These are phyloP conservation scores for Ophiocordyceps camponoti-leonardi DNA, from an alignment of 2,329 filamentous ascomycete species.

Conservation along the genomic window DNA sequence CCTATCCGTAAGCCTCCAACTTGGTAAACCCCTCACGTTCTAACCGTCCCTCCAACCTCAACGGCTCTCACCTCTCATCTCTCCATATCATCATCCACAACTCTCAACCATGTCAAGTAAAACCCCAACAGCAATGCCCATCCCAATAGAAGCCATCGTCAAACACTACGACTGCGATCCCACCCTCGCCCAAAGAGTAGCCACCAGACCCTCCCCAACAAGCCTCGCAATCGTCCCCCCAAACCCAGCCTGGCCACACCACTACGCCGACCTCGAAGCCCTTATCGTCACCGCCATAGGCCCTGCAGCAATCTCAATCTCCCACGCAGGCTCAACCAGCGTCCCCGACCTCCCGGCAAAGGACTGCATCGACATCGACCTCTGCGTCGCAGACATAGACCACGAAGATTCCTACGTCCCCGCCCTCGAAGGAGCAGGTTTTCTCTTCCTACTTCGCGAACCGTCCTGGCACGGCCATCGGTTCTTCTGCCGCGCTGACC, in stretches of 20 bases:
- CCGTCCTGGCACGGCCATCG: slow-evolving; percentile 29
- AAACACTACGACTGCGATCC: not conserved
- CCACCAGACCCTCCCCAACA: not conserved
- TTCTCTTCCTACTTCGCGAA: slow-evolving; percentile 27
- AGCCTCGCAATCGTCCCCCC: not conserved
- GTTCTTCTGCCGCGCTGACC: slow-evolving; percentile 21
- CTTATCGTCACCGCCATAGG: not conserved
- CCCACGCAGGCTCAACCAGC: slow-evolving; percentile 34
- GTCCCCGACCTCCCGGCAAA: slow-evolving; percentile 31
- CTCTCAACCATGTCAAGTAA: too few species aligned
- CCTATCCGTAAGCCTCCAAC: too few species aligned
- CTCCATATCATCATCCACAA: too few species aligned
- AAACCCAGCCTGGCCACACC: not conserved
- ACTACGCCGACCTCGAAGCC: not conserved
- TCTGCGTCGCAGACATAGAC: slow-evolving; percentile 21
- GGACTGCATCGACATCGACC: slow-evolving; percentile 33
- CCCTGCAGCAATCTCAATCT: slow-evolving; percentile 16
- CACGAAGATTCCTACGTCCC: slow-evolving; percentile 25
- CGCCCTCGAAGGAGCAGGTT: slow-evolving; percentile 23
- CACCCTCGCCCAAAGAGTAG: not conserved
- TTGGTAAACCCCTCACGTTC: too few species aligned
- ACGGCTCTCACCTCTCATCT: too few species aligned
- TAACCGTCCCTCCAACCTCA: too few species aligned
- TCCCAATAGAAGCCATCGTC: not conserved
- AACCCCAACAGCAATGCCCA: not conserved